Base-by-base conservation (phyloP, 768 basidiomycete species). In the Collybia mongolica region DNA sequence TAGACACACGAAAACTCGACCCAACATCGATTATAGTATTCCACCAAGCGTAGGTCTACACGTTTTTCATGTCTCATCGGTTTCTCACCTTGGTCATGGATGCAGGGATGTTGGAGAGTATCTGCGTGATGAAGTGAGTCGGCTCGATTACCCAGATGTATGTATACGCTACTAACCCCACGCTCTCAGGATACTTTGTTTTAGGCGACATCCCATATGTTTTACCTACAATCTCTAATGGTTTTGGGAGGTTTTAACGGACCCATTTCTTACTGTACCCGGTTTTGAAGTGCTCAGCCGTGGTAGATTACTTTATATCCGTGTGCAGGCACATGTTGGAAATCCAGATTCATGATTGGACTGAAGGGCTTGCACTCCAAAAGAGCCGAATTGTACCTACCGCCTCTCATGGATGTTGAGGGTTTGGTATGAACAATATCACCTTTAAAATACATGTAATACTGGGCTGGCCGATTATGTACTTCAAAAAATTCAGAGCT, bases 21-120 rank as follows among this genome's bases (percentile, higher is more conserved):
- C 97, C 97, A 19, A 98, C 95, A 19, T 85, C 91, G 6, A 98
- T 99, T 51, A 86, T 99, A 43, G 97, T 98, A 2, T 99, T 98
- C 71, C 97, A 98, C 65, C 97, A 99, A 74, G 89, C 97, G 92
- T 95, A 65, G 49, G 87, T 65, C 20, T 3, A 18, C n/a, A 39
- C 39, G 40, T 26, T 52, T 36, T 51, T 29, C 51, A 26, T 47
- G 40, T 23, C 28, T 22, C 40, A 44, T 50, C 28, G 14, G 42
- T 38, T 47, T 39, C 39, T 49, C 39, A 8, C 51, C 38, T 61
- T 40, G 42, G 37, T 50, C 36, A 20, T 38, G 40, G 43, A 20
- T 24, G 39, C 62, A 97, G 93, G 42, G 97, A 99, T 69, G 92
- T 98, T 19, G 97, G 97, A 50, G 97, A 99, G 75, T 99, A 98